phyloP scores from a whole-genome alignment of 2,329 filamentous ascomycete species.

The Pseudopithomyces chartarum region DNA sequence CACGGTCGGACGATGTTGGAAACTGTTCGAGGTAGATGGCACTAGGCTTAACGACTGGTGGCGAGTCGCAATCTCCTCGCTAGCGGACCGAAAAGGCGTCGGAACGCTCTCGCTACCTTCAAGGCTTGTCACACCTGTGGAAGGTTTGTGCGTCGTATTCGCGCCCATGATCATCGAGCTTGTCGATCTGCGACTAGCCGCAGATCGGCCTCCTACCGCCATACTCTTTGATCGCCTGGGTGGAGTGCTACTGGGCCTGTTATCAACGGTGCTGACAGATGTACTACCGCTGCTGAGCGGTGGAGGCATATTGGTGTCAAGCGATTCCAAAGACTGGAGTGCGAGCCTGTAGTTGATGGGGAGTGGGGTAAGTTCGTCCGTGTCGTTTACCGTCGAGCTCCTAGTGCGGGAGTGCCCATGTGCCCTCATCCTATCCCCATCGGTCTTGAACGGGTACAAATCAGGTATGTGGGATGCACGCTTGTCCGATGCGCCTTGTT shows the following conservation, averaged over 20 bases:
- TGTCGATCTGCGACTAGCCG: conserved; percentile 29
- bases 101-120: conserved; percentile 21
- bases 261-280: conserved; percentile 23
- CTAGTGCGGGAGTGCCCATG: conserved; percentile 32
- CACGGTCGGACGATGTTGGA: conserved; percentile 35
- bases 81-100: conserved; percentile 29
- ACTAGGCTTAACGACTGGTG: conserved; percentile 35
- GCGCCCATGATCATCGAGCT: conserved; percentile 27
- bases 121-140: conserved; percentile 29
- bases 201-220: conserved; percentile 39
- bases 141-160: conserved; percentile 30
- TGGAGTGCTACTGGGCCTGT: conserved; percentile 22
- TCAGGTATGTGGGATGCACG: conserved; percentile 19
- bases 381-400: conserved; percentile 41
- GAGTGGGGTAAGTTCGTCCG: conserved; percentile 39
- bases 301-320: conserved; percentile 17
- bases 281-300: conserved; percentile 25
- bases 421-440: conserved; percentile 11
- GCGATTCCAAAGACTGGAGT: conserved; percentile 35
- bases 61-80: conserved; percentile 35
- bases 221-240: conserved; percentile 34
- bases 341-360: conserved; percentile 48
- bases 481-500: conserved; percentile 24
- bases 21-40: conserved; percentile 28
- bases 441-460: conserved; percentile 19